phyloP scores from a whole-genome alignment of 2,329 filamentous ascomycete species.

The Teratosphaeriaceae sp. region DNA sequence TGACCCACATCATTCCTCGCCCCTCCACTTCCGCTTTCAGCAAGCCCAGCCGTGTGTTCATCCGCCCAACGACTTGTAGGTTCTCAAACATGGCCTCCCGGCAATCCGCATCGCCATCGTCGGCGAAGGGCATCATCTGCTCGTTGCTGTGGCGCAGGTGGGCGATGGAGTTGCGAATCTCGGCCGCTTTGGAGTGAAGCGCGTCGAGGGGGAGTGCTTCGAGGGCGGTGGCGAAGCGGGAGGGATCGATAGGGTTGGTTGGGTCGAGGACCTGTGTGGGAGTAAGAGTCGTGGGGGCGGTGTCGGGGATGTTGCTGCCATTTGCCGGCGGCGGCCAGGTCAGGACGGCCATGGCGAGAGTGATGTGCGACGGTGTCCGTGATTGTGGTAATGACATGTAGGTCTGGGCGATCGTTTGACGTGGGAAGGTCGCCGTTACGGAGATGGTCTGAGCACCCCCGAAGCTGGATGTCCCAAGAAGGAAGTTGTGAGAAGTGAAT shows the following conservation, averaged over 20 bases:
- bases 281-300: constrained; percentile 5
- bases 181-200: constrained; percentile 67
- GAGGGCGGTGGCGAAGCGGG: constrained; percentile 48
- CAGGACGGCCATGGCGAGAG: not conserved
- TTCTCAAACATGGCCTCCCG: constrained; percentile 69
- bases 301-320: not conserved
- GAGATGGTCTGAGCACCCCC: constrained; percentile 20
- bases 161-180: constrained; percentile 66
- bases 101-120: constrained; percentile 60
- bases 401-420: not conserved
- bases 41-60: constrained; percentile 59
- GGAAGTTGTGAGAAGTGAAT: too few species aligned
- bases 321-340: not conserved
- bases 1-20: constrained; percentile 49
- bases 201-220: constrained; percentile 58
- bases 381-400: not conserved
- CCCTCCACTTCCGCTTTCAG: constrained; percentile 60
- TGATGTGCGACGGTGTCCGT: not conserved
- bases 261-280: constrained; percentile 12
- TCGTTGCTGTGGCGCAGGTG: constrained; percentile 70
- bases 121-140: constrained; percentile 63
- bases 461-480: constrained; percentile 10
- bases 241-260: constrained; percentile 24
- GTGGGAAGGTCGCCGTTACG: constrained; percentile 6
- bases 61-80: constrained; percentile 59